Base-by-base conservation (phyloP, 192 early-diverging fungal genomes). In the Rhizoclosmatium sp. region DNA sequence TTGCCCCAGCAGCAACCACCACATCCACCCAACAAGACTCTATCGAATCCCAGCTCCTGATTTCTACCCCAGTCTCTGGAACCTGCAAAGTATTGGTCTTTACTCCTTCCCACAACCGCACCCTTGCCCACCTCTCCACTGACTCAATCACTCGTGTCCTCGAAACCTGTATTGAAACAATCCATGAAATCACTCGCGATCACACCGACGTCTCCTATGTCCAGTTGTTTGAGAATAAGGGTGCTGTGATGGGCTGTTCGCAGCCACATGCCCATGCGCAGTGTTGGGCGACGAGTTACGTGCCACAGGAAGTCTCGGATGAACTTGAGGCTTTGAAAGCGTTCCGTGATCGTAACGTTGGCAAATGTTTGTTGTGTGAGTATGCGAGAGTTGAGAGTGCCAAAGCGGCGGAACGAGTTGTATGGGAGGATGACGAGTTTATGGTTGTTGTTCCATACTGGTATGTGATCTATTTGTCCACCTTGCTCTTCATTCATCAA, bases 191-290 rank as follows among this genome's bases (percentile, higher is more conserved):
- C 42, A 16, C 10, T 5, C 5, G 4, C 19, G 80, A 85, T 4
- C 60, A 82, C 4, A 81, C 85, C 1, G 80, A 76, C 54, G 88
- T 99, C 71, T 85, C 87, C 47, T 92, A 99, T 79, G 92, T 96
- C 48, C 96, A 98, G 85, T 87, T 99, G 60, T 99, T 99, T 89
- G 97, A 99, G 78, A 99, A 99, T 87, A 99, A 99, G 86, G 97
- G 97, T 7, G 85, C 93, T 0, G 88, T 91, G 56, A 98, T 99
- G 97, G 97, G 97, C 12, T 99, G 97, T 83, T 97, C 95, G 41
- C 97, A 96, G 80, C 96, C 97, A 31, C 97, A 99, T 80, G 96
- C 96, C 51, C 97, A 99, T 64, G 21, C 68, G 1, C 84, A 89
- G 85, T 89, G 95, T 62, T 99, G 97, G 97, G 94, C 95, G 10